A percentile compares a stretch with the other conserved stretches of the same genome.
Conservation (phyloP, 208 protist species). For the Polymyxa betae region DNA sequence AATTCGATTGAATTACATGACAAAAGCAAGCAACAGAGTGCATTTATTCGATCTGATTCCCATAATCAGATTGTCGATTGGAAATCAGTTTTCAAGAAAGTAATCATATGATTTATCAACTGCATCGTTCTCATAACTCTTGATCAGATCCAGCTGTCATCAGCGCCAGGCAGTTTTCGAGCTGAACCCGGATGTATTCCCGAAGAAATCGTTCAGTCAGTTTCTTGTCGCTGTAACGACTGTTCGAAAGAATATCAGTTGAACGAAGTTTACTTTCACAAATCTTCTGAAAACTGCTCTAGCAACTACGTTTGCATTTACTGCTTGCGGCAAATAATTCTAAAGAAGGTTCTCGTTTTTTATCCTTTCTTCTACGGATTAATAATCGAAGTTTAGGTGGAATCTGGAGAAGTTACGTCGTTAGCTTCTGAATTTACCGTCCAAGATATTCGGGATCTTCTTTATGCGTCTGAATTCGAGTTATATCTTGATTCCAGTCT, state of each 20-base stretch:
- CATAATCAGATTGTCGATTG: neutral
- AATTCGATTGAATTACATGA: neutral
- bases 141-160: no score
- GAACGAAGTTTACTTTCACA: conserved; percentile 10
- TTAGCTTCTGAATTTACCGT: neutral
- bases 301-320: neutral
- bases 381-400: no score
- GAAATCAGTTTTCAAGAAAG: neutral
- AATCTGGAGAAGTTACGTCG: conserved; percentile 20
- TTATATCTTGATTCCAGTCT: conserved; percentile 19
- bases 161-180: no score
- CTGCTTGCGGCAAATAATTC: conserved; percentile 5
- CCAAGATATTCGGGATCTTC: conserved; percentile 39
- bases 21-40: neutral
- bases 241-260: neutral
- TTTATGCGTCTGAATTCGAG: conserved; percentile 13
- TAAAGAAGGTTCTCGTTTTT: neutral
- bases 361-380: neutral
- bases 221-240: neutral
- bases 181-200: no score
- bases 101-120: no score
- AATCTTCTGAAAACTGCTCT: neutral
- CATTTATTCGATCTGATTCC: conserved; percentile 32
- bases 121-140: no score
- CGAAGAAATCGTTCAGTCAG: no score